Evolutionary conservation across 2,329 filamentous ascomycete species (phyloP).

Genomic region (Talaromyces pinophilus): DNA sequence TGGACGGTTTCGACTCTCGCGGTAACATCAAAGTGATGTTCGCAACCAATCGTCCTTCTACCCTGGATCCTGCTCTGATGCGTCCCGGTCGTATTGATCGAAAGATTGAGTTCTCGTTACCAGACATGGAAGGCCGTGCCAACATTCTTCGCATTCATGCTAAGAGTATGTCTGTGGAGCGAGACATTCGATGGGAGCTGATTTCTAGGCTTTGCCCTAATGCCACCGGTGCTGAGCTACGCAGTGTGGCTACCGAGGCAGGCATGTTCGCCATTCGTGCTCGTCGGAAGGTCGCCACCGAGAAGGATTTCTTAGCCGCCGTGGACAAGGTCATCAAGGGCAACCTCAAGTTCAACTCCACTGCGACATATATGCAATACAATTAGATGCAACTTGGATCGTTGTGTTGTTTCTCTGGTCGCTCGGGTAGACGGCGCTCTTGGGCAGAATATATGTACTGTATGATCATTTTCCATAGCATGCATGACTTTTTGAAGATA

Average conservation of each 20-base stretch:
- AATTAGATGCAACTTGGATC: conserved; percentile 62
- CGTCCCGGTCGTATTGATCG: conserved; percentile 94
- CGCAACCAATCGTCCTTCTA: conserved; percentile 93
- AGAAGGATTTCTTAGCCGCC: conserved; percentile 97
- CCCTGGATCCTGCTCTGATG: conserved; percentile 95
- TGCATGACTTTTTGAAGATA: conserved; percentile 15
- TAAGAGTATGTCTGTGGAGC: conserved; percentile 99
- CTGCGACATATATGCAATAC: conserved; percentile 97
- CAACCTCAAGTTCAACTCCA: conserved; percentile 99
- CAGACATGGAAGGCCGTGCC: conserved; percentile 93
- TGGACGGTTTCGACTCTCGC: conserved; percentile 93
- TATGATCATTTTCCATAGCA: conserved; percentile 23
- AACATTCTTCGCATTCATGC: conserved; percentile 98
- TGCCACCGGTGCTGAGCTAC: conserved; percentile 90
- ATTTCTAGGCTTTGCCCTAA: conserved; percentile 97
- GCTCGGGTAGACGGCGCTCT: conserved; percentile 30
- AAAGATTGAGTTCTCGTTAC: conserved; percentile 98
- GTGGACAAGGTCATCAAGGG: conserved; percentile 99
- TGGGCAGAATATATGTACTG: conserved; percentile 39
- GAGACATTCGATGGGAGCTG: conserved; percentile 97
- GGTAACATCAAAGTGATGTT: conserved; percentile 99
- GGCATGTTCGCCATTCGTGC: conserved; percentile 98
- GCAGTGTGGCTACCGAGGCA: conserved; percentile 95
- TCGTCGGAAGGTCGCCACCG: conserved; percentile 92
- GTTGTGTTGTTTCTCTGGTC: conserved; percentile 29